Percentiles rank a stretch among this genome's conserved stretches.
phyloP scores from a whole-genome alignment of 2,329 filamentous ascomycete species.

The Fusarium sp. region DNA sequence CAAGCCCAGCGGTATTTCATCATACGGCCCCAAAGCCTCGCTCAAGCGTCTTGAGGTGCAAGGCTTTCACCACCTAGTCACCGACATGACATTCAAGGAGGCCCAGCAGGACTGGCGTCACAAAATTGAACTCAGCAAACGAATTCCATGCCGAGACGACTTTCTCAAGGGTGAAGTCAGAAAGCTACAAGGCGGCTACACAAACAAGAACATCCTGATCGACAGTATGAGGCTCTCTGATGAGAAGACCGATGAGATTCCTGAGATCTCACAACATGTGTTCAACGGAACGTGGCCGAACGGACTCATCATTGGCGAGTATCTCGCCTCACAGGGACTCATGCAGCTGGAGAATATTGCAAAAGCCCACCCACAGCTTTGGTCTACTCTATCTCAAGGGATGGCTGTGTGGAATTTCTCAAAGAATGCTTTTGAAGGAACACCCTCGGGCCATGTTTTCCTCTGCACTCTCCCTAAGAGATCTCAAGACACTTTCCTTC shows the following conservation, averaged over 20 bases:
- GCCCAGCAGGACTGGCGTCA: neutral
- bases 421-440: constrained; percentile 24
- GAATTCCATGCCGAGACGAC: neutral
- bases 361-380: constrained; percentile 39
- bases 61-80: neutral
- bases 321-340: constrained; percentile 42
- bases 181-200: neutral
- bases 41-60: neutral
- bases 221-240: neutral
- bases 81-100: neutral
- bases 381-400: constrained; percentile 42
- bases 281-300: constrained; percentile 29
- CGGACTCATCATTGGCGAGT: constrained; percentile 24
- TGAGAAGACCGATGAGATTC: neutral
- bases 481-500: constrained; percentile 7
- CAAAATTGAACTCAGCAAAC: neutral
- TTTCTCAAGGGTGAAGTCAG: neutral
- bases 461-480: constrained; percentile 47
- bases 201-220: neutral
- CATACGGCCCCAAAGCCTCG: constrained; percentile 1
- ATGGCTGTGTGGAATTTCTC: constrained; percentile 50
- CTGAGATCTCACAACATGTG: neutral
- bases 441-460: constrained; percentile 45
- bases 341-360: constrained; percentile 43
- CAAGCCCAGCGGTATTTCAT: neutral